A percentile compares a stretch with the other conserved stretches of the same genome.
Evolutionary conservation across 306 rosid genomes (phyloP).

Genomic region (Pyrus pyrifolia): DNA sequence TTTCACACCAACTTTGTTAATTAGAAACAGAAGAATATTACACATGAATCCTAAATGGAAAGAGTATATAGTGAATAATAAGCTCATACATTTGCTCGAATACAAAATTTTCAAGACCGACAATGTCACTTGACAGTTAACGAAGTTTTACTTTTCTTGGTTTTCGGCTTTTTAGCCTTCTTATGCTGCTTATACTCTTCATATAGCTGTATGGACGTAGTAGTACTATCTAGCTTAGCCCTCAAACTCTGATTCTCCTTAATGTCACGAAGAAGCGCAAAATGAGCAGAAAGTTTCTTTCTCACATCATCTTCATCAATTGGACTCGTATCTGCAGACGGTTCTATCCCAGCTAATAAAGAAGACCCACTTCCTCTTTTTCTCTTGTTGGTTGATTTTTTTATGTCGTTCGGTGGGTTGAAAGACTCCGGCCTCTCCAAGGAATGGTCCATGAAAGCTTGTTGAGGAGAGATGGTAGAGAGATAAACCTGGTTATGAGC

Average conservation of each 20-base stretch:
- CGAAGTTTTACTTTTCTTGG: constrained; percentile 2
- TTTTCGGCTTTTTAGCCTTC: constrained; percentile 22
- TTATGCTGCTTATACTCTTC: constrained; percentile 63
- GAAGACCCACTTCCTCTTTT: constrained; percentile 33
- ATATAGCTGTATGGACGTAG: constrained; percentile 43
- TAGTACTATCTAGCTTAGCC: constrained; percentile 46
- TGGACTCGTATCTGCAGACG: constrained; percentile 21
- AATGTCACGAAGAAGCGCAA: constrained; percentile 55
- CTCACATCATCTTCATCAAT: constrained; percentile 48
- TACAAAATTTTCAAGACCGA: background rate
- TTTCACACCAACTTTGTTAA: background rate
- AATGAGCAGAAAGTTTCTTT: constrained; percentile 54
- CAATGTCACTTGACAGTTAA: background rate
- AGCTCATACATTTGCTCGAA: background rate
- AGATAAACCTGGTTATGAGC: constrained; percentile 56
- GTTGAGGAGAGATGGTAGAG: constrained; percentile 57
- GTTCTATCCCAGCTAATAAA: constrained; percentile 15
- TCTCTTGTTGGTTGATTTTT: constrained; percentile 44
- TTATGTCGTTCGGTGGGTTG: constrained; percentile 27
- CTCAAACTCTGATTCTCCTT: constrained; percentile 74
- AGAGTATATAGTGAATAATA: background rate
- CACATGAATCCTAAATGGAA: background rate
- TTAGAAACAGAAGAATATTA: background rate
- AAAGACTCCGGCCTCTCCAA: constrained; percentile 46
- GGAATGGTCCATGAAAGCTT: constrained; percentile 66